Percentiles rank a stretch among this genome's conserved stretches.
phyloP scores from a whole-genome alignment of 2,329 filamentous ascomycete species.

The Alternaria atra region DNA sequence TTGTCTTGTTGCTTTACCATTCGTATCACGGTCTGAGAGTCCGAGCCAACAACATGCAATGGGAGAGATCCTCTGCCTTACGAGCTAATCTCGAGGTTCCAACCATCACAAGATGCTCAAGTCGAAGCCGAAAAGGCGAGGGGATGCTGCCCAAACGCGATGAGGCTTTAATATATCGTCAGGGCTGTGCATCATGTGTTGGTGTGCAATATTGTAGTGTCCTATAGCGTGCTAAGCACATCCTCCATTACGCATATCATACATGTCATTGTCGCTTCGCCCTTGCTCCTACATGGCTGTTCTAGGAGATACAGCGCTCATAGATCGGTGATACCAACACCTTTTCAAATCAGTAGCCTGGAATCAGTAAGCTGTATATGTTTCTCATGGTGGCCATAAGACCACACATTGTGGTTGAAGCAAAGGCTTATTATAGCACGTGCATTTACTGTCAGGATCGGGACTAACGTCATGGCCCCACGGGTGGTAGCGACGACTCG shows the following conservation, averaged over 20 bases:
- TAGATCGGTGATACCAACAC: not conserved
- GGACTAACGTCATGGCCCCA: not conserved
- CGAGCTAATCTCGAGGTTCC: not conserved
- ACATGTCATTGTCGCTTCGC: constrained; percentile 1
- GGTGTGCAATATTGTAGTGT: not conserved
- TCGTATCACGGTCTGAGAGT: not conserved
- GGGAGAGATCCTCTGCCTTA: too few species aligned
- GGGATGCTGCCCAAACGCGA: not conserved
- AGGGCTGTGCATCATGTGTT: not conserved
- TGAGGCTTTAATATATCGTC: not conserved
- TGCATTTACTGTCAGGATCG: not conserved
- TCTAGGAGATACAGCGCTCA: not conserved
- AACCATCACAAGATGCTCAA: not conserved
- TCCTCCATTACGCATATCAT: not conserved
- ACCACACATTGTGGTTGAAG: not conserved
- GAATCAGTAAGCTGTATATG: not conserved
- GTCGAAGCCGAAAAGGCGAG: not conserved
- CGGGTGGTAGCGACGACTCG: not conserved
- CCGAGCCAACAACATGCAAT: not conserved
- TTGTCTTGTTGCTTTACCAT: not conserved
- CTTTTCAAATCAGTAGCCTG: not conserved
- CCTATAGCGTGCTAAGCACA: not conserved
- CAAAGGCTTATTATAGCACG: not conserved
- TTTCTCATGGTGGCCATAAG: not conserved
- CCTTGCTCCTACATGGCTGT: not conserved